Evolutionary conservation across 2,329 filamentous ascomycete genomes (phyloP), one percentile per base, ranked within the genome.

Genomic region (Setomelanomma holmii): DNA sequence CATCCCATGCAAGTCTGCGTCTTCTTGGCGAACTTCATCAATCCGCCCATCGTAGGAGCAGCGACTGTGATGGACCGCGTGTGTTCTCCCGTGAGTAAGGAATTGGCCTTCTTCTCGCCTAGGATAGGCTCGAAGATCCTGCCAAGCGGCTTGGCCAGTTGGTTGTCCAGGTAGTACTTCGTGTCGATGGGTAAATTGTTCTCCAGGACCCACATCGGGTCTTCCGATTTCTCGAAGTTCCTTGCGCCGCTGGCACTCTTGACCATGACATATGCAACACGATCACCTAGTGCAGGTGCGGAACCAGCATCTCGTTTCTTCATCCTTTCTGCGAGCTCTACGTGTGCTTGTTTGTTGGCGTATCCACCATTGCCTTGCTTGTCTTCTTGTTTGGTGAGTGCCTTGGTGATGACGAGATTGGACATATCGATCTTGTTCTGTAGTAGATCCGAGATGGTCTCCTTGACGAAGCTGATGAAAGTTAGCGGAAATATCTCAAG

Each of bases 381-480:
- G 48, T 69, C 63, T 74, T 72, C 71, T 49, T 69, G 62, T 47
- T 99, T 99, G 12, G 93, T 89, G 19, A 99, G 82, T 0, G 95
- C 95, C 77, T 99, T 99, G 22, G 95, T 99, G 69, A 99, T 99
- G 73, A 99, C 96, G 16, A 99, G 87, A 75, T 99, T 98, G 33
- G 93, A 97, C 90, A 99, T 96, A 78, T 99, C 95, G 65, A 99
- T 83, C 75, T 96, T 97, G 80, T 99, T 99, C 72, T 98, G 95
- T 34, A 99, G 80, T 16, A 99, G 83, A 71, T 97, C 92, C 7
- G 95, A 43, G 16, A 49, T 49, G 14, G 46, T 49, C 21, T 49
- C 46, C 14, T 49, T 49, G 21, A 49, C 46, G 14, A 49, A 49
- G 16, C 46, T 49, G 20, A 52, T 41, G 6, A 60, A 49, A 44